A percentile compares a stretch with the other conserved stretches of the same genome.
phyloP scores from a whole-genome alignment of 2,329 filamentous ascomycete genomes.

The Xylaria sp. region DNA sequence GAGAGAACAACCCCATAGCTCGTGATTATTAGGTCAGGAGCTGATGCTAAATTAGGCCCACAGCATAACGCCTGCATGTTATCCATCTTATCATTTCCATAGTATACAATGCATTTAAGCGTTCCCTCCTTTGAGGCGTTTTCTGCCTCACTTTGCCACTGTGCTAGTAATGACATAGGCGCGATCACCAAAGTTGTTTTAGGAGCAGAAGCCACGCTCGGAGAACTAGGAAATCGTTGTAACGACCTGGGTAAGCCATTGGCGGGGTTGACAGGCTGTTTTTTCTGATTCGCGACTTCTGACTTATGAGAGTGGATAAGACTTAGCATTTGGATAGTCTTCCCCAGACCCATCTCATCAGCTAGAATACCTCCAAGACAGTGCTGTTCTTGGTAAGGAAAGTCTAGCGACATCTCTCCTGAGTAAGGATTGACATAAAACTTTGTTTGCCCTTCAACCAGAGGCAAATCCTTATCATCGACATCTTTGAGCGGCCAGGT shows the following conservation, averaged over 20 bases:
- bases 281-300: constrained; percentile 57
- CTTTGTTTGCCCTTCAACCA: constrained; percentile 71
- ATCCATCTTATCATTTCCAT: constrained; percentile 83
- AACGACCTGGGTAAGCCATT: constrained; percentile 70
- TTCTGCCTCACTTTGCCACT: constrained; percentile 96
- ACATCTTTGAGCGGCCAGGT: constrained; percentile 87
- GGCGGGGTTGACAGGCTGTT: constrained; percentile 56
- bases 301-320: constrained; percentile 86
- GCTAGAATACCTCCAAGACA: constrained; percentile 93
- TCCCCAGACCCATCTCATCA: constrained; percentile 97
- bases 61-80: constrained; percentile 85
- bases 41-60: constrained; percentile 75
- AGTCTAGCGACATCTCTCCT: constrained; percentile 89
- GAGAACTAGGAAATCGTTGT: constrained; percentile 60
- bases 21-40: constrained; percentile 92
- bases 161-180: constrained; percentile 93
- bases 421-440: constrained; percentile 99
- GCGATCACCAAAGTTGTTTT: constrained; percentile 95
- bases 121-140: constrained; percentile 88
- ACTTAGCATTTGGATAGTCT: constrained; percentile 98
- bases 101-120: constrained; percentile 88
- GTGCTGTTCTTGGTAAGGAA: constrained; percentile 92
- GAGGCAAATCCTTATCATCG: constrained; percentile 79
- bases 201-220: constrained; percentile 74
- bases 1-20: constrained; percentile 93